Percentiles rank a stretch among this genome's conserved stretches.
These are phyloP conservation scores for Penicillium frequentans DNA, from an alignment of 2,329 filamentous ascomycete species.

Conservation along the genomic window DNA sequence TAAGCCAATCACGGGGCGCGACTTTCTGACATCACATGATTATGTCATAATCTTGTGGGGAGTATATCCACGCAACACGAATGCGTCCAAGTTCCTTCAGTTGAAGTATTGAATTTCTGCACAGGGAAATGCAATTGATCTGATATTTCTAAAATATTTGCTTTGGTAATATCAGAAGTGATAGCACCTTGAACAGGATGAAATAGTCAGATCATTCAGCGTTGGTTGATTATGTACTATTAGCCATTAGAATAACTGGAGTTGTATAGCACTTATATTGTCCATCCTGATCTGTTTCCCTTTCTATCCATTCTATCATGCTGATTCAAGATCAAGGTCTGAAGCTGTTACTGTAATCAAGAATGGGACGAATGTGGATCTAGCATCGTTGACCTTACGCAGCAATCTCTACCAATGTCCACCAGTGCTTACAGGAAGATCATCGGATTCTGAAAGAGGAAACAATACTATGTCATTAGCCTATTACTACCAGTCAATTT, in stretches of 20 bases:
- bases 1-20: constrained; percentile 13
- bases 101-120: too few relatives aligned
- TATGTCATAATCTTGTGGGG: constrained; percentile 4
- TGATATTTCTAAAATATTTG: too few relatives aligned
- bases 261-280: neutral
- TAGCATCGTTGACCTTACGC: neutral
- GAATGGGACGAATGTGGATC: neutral
- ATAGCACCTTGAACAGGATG: neutral
- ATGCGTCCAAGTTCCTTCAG: too few relatives aligned
- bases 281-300: neutral
- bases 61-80: neutral
- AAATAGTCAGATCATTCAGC: neutral
- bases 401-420: neutral
- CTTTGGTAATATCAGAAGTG: neutral
- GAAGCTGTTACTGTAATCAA: neutral
- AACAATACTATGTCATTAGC: neutral
- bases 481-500: too few relatives aligned
- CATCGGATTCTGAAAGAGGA: neutral
- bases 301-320: neutral
- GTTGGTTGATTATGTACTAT: neutral
- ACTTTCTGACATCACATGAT: constrained; percentile 16
- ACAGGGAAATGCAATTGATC: too few relatives aligned
- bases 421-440: neutral
- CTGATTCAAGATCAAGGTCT: neutral
- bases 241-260: neutral